These are phyloP conservation scores for Bacterosira constricta DNA, from an alignment of 108 stramenopile genomes.

Conservation along the genomic window DNA sequence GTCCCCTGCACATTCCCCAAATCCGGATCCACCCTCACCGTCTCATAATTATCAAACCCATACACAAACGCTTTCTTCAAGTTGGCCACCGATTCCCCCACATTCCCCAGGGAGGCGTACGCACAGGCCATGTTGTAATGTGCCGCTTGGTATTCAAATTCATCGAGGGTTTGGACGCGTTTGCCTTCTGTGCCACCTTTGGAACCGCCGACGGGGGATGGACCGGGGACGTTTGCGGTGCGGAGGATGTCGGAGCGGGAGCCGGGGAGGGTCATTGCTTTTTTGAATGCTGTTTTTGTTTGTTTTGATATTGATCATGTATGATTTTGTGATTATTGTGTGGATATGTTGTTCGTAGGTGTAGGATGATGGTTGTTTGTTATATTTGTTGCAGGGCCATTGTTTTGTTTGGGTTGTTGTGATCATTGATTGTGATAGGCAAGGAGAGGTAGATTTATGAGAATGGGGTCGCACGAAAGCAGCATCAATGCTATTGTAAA, in stretches of 20 bases:
- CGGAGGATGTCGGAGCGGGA: slow-evolving; percentile 70
- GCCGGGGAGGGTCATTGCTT: slow-evolving; percentile 78
- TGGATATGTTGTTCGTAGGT: no score
- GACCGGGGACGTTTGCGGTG: slow-evolving; percentile 64
- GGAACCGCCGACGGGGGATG: slow-evolving; percentile 81
- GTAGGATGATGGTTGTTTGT: no score
- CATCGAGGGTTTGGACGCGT: slow-evolving; percentile 60
- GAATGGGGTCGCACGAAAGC: no score
- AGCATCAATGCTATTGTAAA: no score
- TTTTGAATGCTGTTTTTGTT: slow-evolving; percentile 60
- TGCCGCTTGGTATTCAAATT: slow-evolving; percentile 84
- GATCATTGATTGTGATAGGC: no score
- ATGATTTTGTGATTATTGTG: no score
- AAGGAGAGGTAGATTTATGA: no score
- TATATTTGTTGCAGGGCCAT: no score
- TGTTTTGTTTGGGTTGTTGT: no score
- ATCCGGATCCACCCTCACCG: slow-evolving; percentile 79
- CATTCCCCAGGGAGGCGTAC: slow-evolving; percentile 63
- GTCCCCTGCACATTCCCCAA: slow-evolving; percentile 51
- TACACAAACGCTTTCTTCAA: slow-evolving; percentile 68
- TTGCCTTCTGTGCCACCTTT: slow-evolving; percentile 63
- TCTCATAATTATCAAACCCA: slow-evolving; percentile 82
- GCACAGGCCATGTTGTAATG: slow-evolving; percentile 88
- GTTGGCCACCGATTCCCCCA: slow-evolving; percentile 62
- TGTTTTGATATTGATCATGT: no score